These are phyloP conservation scores for Sugiyamaella sp. DNA, from an alignment of 1,139 yeast genomes.

Conservation along the genomic window DNA sequence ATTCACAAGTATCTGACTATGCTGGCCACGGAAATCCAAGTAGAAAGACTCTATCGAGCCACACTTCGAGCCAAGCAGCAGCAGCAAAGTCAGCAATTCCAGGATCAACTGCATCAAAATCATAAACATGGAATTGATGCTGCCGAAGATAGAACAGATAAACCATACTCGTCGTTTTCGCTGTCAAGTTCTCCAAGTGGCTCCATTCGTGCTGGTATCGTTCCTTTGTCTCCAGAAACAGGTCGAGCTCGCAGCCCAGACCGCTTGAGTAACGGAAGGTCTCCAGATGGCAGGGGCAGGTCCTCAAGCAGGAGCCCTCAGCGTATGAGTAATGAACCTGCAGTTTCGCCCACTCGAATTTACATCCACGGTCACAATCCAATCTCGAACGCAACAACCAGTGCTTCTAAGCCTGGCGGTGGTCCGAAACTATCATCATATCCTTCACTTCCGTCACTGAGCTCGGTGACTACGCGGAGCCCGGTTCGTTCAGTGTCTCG, in stretches of 20 bases:
- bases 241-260: constrained; percentile 6
- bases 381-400: not conserved
- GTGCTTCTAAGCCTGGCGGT: not conserved
- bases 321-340: not conserved
- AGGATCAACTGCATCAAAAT: not conserved
- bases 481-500: not conserved
- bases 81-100: constrained; percentile 10
- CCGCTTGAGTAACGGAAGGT: not conserved
- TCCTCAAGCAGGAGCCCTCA: constrained; percentile 10
- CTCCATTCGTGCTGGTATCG: not conserved
- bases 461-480: constrained; percentile 6
- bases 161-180: not conserved
- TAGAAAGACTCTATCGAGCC: constrained; percentile 59
- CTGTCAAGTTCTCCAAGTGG: constrained; percentile 2
- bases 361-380: constrained; percentile 17
- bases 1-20: constrained; percentile 52
- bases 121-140: not conserved
- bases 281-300: not conserved
- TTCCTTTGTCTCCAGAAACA: constrained; percentile 1
- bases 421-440: constrained; percentile 19
- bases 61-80: constrained; percentile 36
- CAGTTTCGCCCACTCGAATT: not conserved
- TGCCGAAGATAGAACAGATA: not conserved
- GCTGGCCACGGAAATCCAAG: constrained; percentile 62
- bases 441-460: constrained; percentile 13